Evolutionary conservation across 179 eudicot species (phyloP).

Genomic region (Silene vulgaris): DNA sequence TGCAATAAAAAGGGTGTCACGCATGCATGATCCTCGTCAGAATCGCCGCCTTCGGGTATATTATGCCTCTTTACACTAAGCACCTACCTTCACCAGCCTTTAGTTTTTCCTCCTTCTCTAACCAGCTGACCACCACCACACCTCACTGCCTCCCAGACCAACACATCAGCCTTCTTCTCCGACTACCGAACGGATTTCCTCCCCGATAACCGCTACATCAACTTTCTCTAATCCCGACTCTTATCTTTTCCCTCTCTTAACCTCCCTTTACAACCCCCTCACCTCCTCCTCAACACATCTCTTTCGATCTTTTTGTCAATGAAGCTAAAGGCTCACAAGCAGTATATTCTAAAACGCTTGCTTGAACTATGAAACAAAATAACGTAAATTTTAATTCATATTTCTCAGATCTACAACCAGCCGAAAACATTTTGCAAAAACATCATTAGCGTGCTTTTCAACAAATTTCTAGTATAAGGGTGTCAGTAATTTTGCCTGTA

Average conservation of each 20-base stretch:
- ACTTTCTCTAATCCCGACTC: background rate
- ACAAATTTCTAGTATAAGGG: background rate
- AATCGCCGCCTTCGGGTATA: background rate
- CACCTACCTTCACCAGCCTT: constrained; percentile 1
- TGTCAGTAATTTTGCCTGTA: background rate
- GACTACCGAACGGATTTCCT: background rate
- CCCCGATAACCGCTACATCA: background rate
- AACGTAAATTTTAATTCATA: too few species aligned
- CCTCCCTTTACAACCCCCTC: background rate
- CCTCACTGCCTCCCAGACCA: background rate
- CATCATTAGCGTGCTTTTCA: background rate
- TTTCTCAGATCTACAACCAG: background rate
- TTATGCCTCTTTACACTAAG: background rate
- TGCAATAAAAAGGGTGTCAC: background rate
- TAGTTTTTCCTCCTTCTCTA: background rate
- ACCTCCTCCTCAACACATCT: background rate
- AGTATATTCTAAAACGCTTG: background rate
- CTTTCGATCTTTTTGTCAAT: background rate
- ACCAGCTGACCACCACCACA: background rate
- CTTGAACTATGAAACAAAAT: background rate
- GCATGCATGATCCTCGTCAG: background rate
- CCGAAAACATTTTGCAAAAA: background rate
- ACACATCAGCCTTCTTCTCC: background rate
- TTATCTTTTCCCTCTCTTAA: background rate
- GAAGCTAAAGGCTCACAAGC: background rate